Base-by-base conservation (phyloP, 2,329 filamentous ascomycete genomes). In the Colletotrichum cuscutae region DNA sequence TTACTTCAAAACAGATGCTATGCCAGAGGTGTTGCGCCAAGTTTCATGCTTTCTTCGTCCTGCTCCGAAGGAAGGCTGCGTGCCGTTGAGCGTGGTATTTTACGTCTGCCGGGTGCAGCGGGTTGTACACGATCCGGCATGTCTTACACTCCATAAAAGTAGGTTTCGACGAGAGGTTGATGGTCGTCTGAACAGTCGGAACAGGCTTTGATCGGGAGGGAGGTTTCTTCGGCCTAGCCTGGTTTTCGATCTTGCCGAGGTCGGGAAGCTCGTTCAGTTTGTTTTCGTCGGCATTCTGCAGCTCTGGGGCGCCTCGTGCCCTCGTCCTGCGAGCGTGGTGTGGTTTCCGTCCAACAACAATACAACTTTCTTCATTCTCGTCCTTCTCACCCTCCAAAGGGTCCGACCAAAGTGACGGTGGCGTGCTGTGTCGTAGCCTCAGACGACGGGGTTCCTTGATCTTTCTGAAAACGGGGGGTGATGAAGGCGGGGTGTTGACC, bases 111-210 rank as follows among this genome's bases (percentile, higher is more conserved):
- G 84, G 83, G 66, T 82, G 83, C 5, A 85, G 75, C 0, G 84
- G 84, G 63, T 86, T 86, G 79, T 83, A 86, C 8, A 86, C 82
- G 1, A 80, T 85, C 64, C 85, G 78, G 74, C 84, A 86, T 3
- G 81, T 70, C 62, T 80, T 84, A 74, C 84, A 86, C 66, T 86
- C 84, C 2, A 83, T 81, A 71, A 86, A 86, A 1, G 84, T 77
- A 3, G 83, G 82, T 30, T 82, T 80, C 1, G 80, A 78, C 0
- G 84, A 85, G 2, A 86, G 77, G 42, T 86, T 86, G n/a, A 86
- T 79, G 1, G 84, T 86, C 1, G 82, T 86, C 63, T 86, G 84
- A 1, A 86, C 69, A 19, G 76, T 74, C 1, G 80, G 67, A 1
- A 74, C 58, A 8, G 73, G n/a, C 52, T 78, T 81, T 4, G 35